Evolutionary conservation across 768 basidiomycete species (phyloP), one percentile per base, ranked within the genome.

Genomic region (Xerocomellus intermedius): DNA sequence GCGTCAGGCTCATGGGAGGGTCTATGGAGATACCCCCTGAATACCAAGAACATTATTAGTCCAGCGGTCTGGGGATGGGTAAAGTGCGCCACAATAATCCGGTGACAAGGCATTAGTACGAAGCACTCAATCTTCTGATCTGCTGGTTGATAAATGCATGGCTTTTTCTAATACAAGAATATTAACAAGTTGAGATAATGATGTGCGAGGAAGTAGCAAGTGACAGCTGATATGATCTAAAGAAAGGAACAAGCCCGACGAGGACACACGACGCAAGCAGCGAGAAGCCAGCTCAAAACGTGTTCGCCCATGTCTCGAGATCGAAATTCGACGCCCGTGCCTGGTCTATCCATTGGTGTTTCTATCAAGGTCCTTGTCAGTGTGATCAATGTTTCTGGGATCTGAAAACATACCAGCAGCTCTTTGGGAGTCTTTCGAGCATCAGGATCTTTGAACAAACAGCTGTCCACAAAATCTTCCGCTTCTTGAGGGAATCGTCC

Each of bases 371-470:
- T 35, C 26, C 19, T 42, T 28, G 42, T 69, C 5, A 69, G 64
- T 8, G 16, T 13, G 19, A 21, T 42, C 39, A n/a, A 36, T 16
- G 3, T 22, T 14, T 28, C 30, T 19, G n/a, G 12, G 5, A 54
- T 21, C 16, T 49, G 19, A 8, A 52, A 39, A 55, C 56, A 22
- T 67, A 94, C 89, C 74, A 90, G 70, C 19, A 98, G 73, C 64
- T 96, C 91, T 69, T 93, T 94, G 8, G 95, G 94, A 30, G 91
- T 91, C 74, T 79, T 85, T 65, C 96, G 78, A 57, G 74, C 75
- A 54, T 87, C 86, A 6, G 93, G 94, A 68, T 98, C 92, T 75
- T 99, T 99, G 69, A 87, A 63, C 73, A 98, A 71, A 74, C 94
- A 98, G 44, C 83, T 85, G 68, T 97, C 89, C 42, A 98, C 84